Percentiles rank a stretch among this genome's conserved stretches.
Evolutionary conservation across 179 eudicot species (phyloP).

Genomic region (Silene coronaria): DNA sequence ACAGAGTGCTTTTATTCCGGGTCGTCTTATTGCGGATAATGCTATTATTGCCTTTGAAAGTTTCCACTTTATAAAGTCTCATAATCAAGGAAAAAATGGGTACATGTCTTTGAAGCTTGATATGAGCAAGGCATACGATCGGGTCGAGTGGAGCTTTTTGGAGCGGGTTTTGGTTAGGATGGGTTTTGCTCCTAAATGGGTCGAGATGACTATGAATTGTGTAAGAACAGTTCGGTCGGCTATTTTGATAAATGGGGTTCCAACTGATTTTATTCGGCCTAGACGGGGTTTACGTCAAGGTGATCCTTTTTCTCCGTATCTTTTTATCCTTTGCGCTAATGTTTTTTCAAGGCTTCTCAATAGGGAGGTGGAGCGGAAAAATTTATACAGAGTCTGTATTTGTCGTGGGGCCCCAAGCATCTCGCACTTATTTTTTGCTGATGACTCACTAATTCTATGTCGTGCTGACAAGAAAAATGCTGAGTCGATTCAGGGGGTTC

Average conservation of each 20-base stretch:
- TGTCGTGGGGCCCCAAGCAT: not conserved
- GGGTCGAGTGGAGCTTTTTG: not conserved
- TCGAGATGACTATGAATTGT: not conserved
- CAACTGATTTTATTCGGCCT: not conserved
- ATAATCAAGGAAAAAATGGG: not conserved
- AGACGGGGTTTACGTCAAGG: not conserved
- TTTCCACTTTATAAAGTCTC: not conserved
- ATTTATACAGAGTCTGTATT: not conserved
- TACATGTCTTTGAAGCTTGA: not conserved
- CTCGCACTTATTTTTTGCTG: not conserved
- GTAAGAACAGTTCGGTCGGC: not conserved
- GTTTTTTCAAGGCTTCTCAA: not conserved
- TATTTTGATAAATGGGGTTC: not conserved
- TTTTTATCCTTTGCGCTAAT: not conserved
- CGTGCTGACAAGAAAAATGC: not conserved
- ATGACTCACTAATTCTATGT: not conserved
- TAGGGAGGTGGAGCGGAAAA: not conserved
- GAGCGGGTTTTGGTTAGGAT: not conserved
- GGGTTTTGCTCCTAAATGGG: no score
- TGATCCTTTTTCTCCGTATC: not conserved
- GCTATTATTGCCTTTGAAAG: not conserved
- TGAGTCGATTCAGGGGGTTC: not conserved
- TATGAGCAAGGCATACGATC: not conserved
- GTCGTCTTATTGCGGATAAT: no score
- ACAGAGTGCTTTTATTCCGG: not conserved